Evolutionary conservation across 2,329 filamentous ascomycete species (phyloP).

Genomic region (Fusarium sp.): DNA sequence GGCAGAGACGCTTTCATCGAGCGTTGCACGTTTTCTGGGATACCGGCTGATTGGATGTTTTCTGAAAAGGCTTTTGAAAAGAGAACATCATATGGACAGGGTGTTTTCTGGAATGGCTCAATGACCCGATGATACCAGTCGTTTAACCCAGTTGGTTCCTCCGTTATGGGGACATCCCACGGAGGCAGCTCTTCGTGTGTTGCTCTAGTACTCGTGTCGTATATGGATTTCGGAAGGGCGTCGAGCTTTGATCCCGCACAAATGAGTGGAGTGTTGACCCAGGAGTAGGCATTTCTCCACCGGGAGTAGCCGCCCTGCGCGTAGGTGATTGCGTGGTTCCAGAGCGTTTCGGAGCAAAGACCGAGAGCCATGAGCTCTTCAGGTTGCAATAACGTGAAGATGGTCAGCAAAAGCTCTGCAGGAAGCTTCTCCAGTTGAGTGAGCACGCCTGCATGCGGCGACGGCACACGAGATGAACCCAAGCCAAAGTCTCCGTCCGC

Average conservation of each 20-base stretch:
- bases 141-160: not conserved
- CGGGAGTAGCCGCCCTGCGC: not conserved
- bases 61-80: conserved; percentile 3
- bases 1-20: conserved; percentile 3
- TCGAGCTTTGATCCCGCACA: not conserved
- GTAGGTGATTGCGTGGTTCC: not conserved
- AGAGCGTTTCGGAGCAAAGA: conserved; percentile 17
- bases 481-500: not conserved
- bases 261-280: conserved; percentile 19
- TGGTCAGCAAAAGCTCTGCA: not conserved
- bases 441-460: no score
- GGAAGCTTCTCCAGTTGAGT: conserved; percentile 1
- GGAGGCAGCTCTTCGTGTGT: fast-evolving
- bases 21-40: not conserved
- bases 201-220: not conserved
- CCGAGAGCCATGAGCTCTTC: not conserved
- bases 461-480: fast-evolving
- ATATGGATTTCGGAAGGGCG: not conserved
- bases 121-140: not conserved
- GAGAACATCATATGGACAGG: not conserved
- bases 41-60: not conserved
- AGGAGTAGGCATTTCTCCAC: conserved; percentile 21
- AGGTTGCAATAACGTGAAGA: not conserved
- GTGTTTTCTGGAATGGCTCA: not conserved
- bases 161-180: not conserved